A percentile compares a stretch with the other conserved stretches of the same genome.
Evolutionary conservation across 2,329 filamentous ascomycete genomes (phyloP).

Genomic region (Epichloe sylvatica): DNA sequence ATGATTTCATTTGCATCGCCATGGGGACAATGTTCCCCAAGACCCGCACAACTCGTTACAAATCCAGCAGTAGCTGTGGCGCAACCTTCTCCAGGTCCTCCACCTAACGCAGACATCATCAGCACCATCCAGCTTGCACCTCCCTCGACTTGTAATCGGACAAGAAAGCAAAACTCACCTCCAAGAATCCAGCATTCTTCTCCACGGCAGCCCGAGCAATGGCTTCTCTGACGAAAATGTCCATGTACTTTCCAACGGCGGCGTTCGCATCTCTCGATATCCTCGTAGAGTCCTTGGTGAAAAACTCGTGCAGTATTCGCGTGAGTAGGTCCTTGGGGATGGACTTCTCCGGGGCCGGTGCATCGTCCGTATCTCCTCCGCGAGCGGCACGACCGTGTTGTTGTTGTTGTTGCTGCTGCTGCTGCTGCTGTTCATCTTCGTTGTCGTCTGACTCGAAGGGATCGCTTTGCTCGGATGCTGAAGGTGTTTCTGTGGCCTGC

Average conservation of each 20-base stretch:
- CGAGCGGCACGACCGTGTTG: neutral
- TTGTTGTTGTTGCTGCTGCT: too few relatives aligned
- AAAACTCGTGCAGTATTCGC: conserved; percentile 65
- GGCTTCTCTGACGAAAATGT: conserved; percentile 81
- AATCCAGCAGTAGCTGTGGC: conserved; percentile 73
- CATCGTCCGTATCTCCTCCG: conserved; percentile 16
- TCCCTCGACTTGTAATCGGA: too few relatives aligned
- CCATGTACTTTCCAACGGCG: conserved; percentile 71
- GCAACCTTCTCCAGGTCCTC: conserved; percentile 83
- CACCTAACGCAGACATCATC: conserved; percentile 34
- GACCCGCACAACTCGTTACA: neutral
- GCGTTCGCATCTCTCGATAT: conserved; percentile 66
- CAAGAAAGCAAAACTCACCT: conserved; percentile 37
- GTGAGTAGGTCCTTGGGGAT: conserved; percentile 66
- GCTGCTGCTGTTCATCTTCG: conserved; percentile 9
- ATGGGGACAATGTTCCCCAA: too few relatives aligned
- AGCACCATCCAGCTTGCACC: neutral
- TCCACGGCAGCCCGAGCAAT: conserved; percentile 66
- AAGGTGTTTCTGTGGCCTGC: conserved; percentile 9
- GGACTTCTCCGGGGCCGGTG: conserved; percentile 25
- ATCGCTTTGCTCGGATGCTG: conserved; percentile 18
- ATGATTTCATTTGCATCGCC: too few relatives aligned
- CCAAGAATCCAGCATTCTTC: conserved; percentile 55
- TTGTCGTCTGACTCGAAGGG: conserved; percentile 23
- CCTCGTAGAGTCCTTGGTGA: conserved; percentile 55